Evolutionary conservation across 2,329 filamentous ascomycete species (phyloP).

Genomic region (Sporothrix inflata): DNA sequence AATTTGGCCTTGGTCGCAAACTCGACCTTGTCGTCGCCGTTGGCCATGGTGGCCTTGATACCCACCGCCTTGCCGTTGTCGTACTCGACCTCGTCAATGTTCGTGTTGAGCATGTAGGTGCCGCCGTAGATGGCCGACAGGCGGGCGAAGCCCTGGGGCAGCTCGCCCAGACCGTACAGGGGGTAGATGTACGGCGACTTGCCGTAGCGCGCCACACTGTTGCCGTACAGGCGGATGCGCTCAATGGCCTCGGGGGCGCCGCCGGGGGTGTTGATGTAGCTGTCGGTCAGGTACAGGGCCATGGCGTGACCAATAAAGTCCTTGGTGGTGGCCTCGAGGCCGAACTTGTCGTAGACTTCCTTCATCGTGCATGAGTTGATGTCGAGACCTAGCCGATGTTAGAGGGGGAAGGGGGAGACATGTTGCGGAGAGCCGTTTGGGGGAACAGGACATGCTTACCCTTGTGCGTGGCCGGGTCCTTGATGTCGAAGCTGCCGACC

Average conservation of each 20-base stretch:
- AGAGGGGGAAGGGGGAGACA: not conserved
- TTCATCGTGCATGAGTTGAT: constrained; percentile 84
- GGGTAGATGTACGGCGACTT: constrained; percentile 99
- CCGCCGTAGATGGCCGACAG: constrained; percentile 98
- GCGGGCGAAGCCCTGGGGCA: constrained; percentile 96
- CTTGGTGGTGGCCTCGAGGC: constrained; percentile 82
- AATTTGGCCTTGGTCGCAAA: constrained; percentile 96
- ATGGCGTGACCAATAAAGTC: constrained; percentile 99
- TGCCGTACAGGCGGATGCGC: constrained; percentile 93
- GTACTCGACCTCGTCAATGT: constrained; percentile 85
- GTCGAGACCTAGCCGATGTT: constrained; percentile 67
- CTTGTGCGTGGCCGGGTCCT: constrained; percentile 85
- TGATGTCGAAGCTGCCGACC: constrained; percentile 82
- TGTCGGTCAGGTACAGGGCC: constrained; percentile 91
- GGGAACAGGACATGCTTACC: constrained; percentile 54
- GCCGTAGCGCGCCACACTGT: constrained; percentile 95
- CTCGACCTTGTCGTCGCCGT: constrained; percentile 81
- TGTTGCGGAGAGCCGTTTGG: not conserved
- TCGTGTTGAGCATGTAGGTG: constrained; percentile 99
- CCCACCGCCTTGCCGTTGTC: constrained; percentile 84
- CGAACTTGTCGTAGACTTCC: constrained; percentile 98
- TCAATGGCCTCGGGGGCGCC: constrained; percentile 82
- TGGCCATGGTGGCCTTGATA: constrained; percentile 97
- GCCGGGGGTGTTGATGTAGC: constrained; percentile 76
- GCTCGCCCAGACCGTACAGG: constrained; percentile 93